These are phyloP conservation scores for Hypoxylon sp. DNA, from an alignment of 2,329 filamentous ascomycete species.

Conservation along the genomic window DNA sequence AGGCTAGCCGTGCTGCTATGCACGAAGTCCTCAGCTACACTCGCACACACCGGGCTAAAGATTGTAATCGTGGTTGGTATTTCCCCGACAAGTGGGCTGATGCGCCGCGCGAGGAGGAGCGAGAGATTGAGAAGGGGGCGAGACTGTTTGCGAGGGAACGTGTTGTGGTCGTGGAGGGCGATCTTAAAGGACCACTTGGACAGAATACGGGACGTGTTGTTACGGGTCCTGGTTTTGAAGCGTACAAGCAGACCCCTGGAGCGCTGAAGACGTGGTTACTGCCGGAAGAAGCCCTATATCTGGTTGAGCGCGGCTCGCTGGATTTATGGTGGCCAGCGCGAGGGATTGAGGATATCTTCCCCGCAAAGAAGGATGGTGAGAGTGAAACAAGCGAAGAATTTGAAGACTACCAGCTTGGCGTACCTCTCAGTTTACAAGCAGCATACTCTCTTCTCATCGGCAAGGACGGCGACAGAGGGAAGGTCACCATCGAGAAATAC, in stretches of 20 bases:
- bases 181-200: conserved; percentile 79
- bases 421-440: conserved; percentile 92
- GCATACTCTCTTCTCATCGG: conserved; percentile 90
- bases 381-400: conserved; percentile 44
- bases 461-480: conserved; percentile 72
- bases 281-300: conserved; percentile 91
- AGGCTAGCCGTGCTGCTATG: conserved; percentile 88
- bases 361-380: conserved; percentile 53
- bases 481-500: conserved; percentile 81
- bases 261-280: conserved; percentile 83
- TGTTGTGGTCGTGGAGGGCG: conserved; percentile 76
- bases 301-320: conserved; percentile 88
- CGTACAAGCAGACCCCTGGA: conserved; percentile 65
- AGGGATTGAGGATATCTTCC: conserved; percentile 65
- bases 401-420: conserved; percentile 70
- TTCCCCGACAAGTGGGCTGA: conserved; percentile 73
- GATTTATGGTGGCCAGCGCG: conserved; percentile 86
- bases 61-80: conserved; percentile 79
- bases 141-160: conserved; percentile 60
- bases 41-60: conserved; percentile 78
- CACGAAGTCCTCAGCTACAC: conserved; percentile 86
- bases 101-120: conserved; percentile 34
- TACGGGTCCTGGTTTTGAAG: conserved; percentile 60
- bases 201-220: conserved; percentile 80
- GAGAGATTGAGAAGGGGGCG: conserved; percentile 47